Evolutionary conservation across 2,329 filamentous ascomycete genomes (phyloP).

Genomic region (Fusarium proliferatum): DNA sequence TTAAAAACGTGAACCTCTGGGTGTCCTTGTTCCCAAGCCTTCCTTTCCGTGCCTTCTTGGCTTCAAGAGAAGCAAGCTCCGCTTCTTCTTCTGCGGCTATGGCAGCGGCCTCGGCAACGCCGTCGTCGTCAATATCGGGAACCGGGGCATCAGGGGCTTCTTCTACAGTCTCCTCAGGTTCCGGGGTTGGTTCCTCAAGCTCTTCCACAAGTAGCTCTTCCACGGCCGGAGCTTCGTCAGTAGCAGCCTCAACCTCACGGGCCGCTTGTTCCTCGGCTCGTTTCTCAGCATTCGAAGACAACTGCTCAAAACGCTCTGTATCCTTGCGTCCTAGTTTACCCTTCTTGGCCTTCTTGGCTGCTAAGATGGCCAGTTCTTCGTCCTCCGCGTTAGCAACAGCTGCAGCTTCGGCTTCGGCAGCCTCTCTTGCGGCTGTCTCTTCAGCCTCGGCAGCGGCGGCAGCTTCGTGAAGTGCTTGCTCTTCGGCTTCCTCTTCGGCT

Average conservation of each 20-base stretch:
- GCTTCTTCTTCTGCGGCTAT: conserved; percentile 48
- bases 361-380: conserved; percentile 55
- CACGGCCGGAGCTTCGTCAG: conserved; percentile 3
- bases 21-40: conserved; percentile 59
- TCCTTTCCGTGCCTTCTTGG: conserved; percentile 62
- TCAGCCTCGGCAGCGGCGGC: conserved; percentile 33
- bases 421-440: conserved; percentile 39
- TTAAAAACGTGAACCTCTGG: conserved; percentile 56
- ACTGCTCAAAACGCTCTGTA: conserved; percentile 34
- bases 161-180: conserved; percentile 18
- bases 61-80: conserved; percentile 55
- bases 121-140: conserved; percentile 14
- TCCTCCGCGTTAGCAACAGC: conserved; percentile 44
- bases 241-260: conserved; percentile 35
- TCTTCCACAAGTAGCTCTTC: neutral
- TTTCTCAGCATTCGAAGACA: conserved; percentile 31
- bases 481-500: conserved; percentile 44
- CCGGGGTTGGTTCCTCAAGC: conserved; percentile 13
- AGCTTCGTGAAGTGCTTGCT: conserved; percentile 41
- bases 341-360: conserved; percentile 53
- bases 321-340: conserved; percentile 43
- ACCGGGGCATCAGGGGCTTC: conserved; percentile 1
- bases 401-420: conserved; percentile 38
- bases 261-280: conserved; percentile 33
- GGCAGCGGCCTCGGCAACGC: conserved; percentile 20